Evolutionary conservation across 257 asterid species (phyloP).

Genomic region (Sherardia arvensis): DNA sequence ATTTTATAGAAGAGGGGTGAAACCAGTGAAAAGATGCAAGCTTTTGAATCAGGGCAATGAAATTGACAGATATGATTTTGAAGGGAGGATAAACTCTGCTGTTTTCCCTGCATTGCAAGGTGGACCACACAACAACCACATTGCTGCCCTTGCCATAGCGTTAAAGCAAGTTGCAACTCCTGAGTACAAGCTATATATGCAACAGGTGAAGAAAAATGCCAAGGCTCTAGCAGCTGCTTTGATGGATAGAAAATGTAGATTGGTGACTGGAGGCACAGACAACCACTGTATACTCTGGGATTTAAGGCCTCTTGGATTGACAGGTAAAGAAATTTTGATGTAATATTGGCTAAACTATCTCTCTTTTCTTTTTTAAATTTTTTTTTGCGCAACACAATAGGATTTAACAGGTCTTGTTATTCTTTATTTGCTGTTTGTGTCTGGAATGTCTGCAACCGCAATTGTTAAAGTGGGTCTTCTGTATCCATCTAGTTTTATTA

Average conservation of each 20-base stretch:
- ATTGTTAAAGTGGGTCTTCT: neutral
- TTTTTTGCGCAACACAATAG: too few relatives aligned
- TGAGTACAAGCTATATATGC: slow-evolving; percentile 73
- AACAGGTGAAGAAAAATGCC: slow-evolving; percentile 79
- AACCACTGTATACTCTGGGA: slow-evolving; percentile 86
- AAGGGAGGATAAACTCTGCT: slow-evolving; percentile 82
- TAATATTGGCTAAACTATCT: neutral
- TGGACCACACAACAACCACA: slow-evolving; percentile 91
- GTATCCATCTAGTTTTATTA: neutral
- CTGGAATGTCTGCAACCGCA: neutral
- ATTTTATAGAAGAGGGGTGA: slow-evolving; percentile 73
- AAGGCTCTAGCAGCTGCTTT: slow-evolving; percentile 67
- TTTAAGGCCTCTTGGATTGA: slow-evolving; percentile 62
- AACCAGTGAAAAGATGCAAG: slow-evolving; percentile 65
- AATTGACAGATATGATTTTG: slow-evolving; percentile 67
- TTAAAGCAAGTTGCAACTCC: slow-evolving; percentile 79
- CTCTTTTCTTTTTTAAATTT: too few relatives aligned
- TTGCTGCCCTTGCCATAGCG: slow-evolving; percentile 86
- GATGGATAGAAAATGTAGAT: slow-evolving; percentile 52
- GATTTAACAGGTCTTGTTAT: neutral
- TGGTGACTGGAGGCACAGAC: slow-evolving; percentile 86
- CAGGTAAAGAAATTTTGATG: slow-evolving; percentile 31
- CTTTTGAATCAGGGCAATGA: slow-evolving; percentile 65
- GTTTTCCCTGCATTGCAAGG: slow-evolving; percentile 91
- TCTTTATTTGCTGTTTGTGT: neutral